Evolutionary conservation across 805 yeast genomes (phyloP).

Genomic region (Lachancea lanzarotensis): DNA sequence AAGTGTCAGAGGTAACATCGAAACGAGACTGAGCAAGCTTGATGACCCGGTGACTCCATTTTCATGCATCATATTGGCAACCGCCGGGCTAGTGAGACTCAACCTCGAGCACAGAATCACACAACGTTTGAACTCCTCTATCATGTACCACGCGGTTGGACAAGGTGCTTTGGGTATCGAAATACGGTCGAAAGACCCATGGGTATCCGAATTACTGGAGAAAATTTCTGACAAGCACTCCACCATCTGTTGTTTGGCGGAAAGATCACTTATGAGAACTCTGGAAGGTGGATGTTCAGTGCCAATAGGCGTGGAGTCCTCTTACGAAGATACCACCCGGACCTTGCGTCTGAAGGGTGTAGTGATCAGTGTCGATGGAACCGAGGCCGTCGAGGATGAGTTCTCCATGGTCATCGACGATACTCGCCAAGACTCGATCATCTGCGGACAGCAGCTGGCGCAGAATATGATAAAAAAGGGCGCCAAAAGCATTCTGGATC

Average conservation of each 20-base stretch:
- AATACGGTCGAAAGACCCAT: conserved; percentile 62
- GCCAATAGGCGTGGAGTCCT: conserved; percentile 85
- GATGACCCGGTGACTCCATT: conserved; percentile 63
- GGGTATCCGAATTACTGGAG: conserved; percentile 51
- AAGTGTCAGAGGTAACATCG: conserved; percentile 77
- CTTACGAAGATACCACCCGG: conserved; percentile 41
- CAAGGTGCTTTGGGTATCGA: conserved; percentile 97
- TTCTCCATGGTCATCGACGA: conserved; percentile 24
- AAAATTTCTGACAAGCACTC: conserved; percentile 61
- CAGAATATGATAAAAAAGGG: conserved; percentile 61
- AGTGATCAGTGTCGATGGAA: conserved; percentile 83
- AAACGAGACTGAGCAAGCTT: conserved; percentile 73
- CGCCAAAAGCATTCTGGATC: conserved; percentile 75
- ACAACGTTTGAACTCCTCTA: conserved; percentile 57
- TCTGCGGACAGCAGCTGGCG: conserved; percentile 67
- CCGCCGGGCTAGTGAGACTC: conserved; percentile 81
- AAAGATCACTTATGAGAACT: conserved; percentile 76
- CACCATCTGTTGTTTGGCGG: conserved; percentile 76
- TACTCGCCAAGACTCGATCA: conserved; percentile 56
- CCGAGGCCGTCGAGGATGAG: conserved; percentile 54
- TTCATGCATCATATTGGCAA: conserved; percentile 77
- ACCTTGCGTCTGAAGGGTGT: conserved; percentile 54
- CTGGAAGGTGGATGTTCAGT: conserved; percentile 98
- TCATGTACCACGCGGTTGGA: conserved; percentile 96
- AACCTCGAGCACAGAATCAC: conserved; percentile 74